Conservation (phyloP, 139 green algal species). For the Chlorella vulgaris region DNA sequence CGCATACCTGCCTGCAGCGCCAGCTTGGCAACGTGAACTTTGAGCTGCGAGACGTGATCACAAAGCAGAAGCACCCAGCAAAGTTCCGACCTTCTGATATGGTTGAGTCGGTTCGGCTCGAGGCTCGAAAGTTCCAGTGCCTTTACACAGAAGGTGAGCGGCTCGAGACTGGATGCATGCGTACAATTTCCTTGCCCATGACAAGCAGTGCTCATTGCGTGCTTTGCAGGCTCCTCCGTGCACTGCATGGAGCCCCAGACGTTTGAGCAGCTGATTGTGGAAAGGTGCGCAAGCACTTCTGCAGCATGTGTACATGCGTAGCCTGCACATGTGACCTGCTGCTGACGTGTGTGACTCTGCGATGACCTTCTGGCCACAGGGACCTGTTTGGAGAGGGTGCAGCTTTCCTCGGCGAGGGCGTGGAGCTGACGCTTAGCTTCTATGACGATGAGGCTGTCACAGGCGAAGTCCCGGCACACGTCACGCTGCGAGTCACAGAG, state of each 20-base stretch:
- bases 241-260: slow-evolving; percentile 52
- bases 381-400: slow-evolving; percentile 37
- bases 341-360: neutral
- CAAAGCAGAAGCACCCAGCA: slow-evolving; percentile 41
- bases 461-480: slow-evolving; percentile 17
- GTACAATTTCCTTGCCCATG: neutral
- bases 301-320: neutral
- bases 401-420: slow-evolving; percentile 35
- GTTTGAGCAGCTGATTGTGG: slow-evolving; percentile 53
- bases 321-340: neutral
- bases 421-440: slow-evolving; percentile 38
- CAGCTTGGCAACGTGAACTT: slow-evolving; percentile 61
- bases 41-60: slow-evolving; percentile 53
- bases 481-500: slow-evolving; percentile 21
- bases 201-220: neutral
- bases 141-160: slow-evolving; percentile 50
- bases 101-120: slow-evolving; percentile 49
- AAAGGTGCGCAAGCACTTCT: slow-evolving; percentile 5
- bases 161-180: neutral
- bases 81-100: slow-evolving; percentile 45
- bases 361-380: neutral
- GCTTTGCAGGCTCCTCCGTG: slow-evolving; percentile 28
- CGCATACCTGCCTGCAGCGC: slow-evolving; percentile 20
- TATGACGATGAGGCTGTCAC: slow-evolving; percentile 39
- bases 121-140: slow-evolving; percentile 42